Percentiles rank a stretch among this genome's conserved stretches.
phyloP scores from a whole-genome alignment of 495 filamentous ascomycete species.

The Evansstolkia leycettana region DNA sequence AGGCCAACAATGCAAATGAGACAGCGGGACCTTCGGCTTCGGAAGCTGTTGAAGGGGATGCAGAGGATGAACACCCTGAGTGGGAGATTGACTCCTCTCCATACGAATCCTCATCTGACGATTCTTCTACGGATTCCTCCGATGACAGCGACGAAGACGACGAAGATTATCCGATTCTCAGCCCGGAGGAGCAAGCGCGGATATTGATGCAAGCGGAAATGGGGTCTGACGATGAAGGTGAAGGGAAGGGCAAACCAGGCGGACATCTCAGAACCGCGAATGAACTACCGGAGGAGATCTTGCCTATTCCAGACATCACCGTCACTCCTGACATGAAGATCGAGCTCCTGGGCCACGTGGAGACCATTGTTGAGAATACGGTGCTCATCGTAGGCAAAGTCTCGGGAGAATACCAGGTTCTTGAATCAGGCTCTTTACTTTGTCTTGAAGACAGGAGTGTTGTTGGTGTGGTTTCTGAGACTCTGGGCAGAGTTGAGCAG shows the following conservation, averaged over 20 bases:
- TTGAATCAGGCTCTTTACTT: conserved; percentile 72
- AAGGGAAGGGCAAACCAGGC: conserved; percentile 32
- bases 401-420: conserved; percentile 68
- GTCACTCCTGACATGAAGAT: conserved; percentile 68
- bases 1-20: neutral
- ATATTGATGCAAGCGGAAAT: conserved; percentile 68
- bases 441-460: conserved; percentile 65
- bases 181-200: conserved; percentile 63
- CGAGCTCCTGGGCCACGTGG: conserved; percentile 56
- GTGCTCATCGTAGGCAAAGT: conserved; percentile 69
- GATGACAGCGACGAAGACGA: conserved; percentile 54
- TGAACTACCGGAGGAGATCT: conserved; percentile 53
- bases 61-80: conserved; percentile 55
- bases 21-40: conserved; percentile 1
- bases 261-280: conserved; percentile 55
- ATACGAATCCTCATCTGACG: conserved; percentile 43
- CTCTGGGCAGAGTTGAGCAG: conserved; percentile 67
- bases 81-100: conserved; percentile 58
- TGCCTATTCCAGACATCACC: conserved; percentile 60
- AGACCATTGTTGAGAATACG: conserved; percentile 61
- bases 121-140: conserved; percentile 37
- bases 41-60: conserved; percentile 22
- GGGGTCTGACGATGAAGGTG: conserved; percentile 60
- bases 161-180: conserved; percentile 60
- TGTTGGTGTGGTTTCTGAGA: conserved; percentile 69